Percentiles rank a stretch among this genome's conserved stretches.
phyloP scores from a whole-genome alignment of 2,329 filamentous ascomycete species.

The Clonostachys byssicola region DNA sequence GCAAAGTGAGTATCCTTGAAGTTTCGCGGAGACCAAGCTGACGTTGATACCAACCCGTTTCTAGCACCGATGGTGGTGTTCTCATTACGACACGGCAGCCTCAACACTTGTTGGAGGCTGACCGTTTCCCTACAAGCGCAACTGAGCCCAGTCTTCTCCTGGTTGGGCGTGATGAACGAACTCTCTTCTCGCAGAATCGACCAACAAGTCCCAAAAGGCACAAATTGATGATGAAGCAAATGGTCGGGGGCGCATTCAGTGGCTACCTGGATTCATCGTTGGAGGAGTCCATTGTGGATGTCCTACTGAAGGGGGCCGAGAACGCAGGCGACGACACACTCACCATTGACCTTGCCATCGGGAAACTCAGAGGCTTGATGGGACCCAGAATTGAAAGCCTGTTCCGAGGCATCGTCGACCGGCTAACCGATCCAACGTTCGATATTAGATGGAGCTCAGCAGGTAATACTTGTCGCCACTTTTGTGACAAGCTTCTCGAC shows the following conservation, averaged over 20 bases:
- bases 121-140: background rate
- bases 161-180: constrained; percentile 8
- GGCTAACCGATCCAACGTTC: background rate
- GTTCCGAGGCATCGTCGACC: too few relatives aligned
- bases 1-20: too few relatives aligned
- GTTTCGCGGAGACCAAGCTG: too few relatives aligned
- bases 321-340: background rate
- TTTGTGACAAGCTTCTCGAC: constrained; percentile 26
- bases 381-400: too few relatives aligned
- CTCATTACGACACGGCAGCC: constrained; percentile 15
- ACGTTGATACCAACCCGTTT: too few relatives aligned
- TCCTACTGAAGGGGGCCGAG: constrained; percentile 12
- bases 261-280: constrained; percentile 13
- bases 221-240: constrained; percentile 32
- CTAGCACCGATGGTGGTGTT: constrained; percentile 8
- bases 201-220: constrained; percentile 17
- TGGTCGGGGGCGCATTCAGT: constrained; percentile 28
- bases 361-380: too few relatives aligned
- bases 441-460: constrained; percentile 20
- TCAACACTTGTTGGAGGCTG: constrained; percentile 5
- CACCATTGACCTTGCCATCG: too few relatives aligned
- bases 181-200: constrained; percentile 9
- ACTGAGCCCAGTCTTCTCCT: constrained; percentile 8
- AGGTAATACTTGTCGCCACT: constrained; percentile 29
- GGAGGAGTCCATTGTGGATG: constrained; percentile 18